Base-by-base conservation (phyloP, 2,329 filamentous ascomycete genomes). In the Alternaria novae-zelandiae region DNA sequence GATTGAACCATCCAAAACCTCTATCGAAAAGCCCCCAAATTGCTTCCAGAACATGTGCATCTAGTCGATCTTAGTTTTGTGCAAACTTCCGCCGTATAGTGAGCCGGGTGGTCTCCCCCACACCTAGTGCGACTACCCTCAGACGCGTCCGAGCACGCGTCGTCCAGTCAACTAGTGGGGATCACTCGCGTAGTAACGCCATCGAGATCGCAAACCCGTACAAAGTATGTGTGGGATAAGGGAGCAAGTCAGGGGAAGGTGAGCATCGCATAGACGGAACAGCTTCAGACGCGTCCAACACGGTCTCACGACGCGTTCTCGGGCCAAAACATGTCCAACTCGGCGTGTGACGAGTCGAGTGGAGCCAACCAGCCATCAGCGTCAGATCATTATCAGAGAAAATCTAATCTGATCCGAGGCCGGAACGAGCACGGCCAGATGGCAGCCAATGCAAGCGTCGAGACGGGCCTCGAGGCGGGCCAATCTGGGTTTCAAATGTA, bases 381-480 rank as follows among this genome's bases (percentile, higher is more conserved):
- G 26, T 54, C 53, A 59, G 61, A 53, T 59, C 43, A 61, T 63
- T 60, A 60, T 59, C 63, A 64, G 61, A 63, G 25, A 61, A 65
- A 68, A 74, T 74, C 71, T 74, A 59, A 73, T 74, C 72, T 59
- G 72, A 74, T 74, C 71, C 64, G 60, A 65, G 56, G 62, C 64
- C 66, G 58, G 63, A 56, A 58, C 43, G 50, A 58, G 53, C 61
- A 63, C 62, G 58, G 65, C 32, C 70, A 65, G 59, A 15, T 30
- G 58, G 66, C 55, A 69, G 67, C 56, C 66, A 65, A 62, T 67
- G 67, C 56, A 57, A 59, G 57, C 60, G 55, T 50, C 20, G 44
- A 58, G 57, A 56, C 55, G 56, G 60, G 58, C 60, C 55, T 50
- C n/a, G 36, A 58, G 54, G 55, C 62, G 58, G 68, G 59, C 57